phyloP scores from a whole-genome alignment of 2,329 filamentous ascomycete genomes.

The Pseudogymnoascus sp. region DNA sequence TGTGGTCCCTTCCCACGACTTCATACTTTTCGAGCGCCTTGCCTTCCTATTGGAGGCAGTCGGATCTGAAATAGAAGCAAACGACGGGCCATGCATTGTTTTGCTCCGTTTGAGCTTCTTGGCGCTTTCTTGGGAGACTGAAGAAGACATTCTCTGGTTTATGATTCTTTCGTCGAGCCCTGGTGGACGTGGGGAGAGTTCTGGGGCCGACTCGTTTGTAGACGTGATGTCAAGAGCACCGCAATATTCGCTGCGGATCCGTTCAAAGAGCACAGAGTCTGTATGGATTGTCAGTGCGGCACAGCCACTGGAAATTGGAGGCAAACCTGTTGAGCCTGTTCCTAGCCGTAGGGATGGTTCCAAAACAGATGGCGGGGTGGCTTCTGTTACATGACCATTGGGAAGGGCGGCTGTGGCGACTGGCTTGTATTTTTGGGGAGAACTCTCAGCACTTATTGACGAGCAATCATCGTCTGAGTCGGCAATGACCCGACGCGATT shows the following conservation, averaged over 20 bases:
- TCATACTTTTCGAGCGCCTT: slow-evolving; percentile 9
- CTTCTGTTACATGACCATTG: background rate
- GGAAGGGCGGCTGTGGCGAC: background rate
- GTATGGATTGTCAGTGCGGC: background rate
- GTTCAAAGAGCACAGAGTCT: slow-evolving; percentile 10
- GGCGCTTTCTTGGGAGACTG: background rate
- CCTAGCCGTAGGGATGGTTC: background rate
- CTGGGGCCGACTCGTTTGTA: background rate
- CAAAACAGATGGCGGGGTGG: background rate
- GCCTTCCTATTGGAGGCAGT: background rate
- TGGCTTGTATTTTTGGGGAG: background rate
- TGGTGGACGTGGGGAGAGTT: background rate
- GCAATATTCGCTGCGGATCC: slow-evolving; percentile 8
- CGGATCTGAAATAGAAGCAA: slow-evolving; percentile 4
- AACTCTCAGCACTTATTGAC: slow-evolving; percentile 3
- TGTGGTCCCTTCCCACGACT: slow-evolving; percentile 3
- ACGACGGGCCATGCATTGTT: slow-evolving; percentile 1
- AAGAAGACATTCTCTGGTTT: slow-evolving; percentile 8
- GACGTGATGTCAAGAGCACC: background rate
- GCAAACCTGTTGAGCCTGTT: slow-evolving; percentile 10
- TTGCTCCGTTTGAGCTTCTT: slow-evolving; percentile 8
- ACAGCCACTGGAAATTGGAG: background rate
- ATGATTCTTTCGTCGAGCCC: slow-evolving; percentile 7
- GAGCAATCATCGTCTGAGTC: slow-evolving; percentile 28
- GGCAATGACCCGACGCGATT: slow-evolving; percentile 25